Percentiles rank a stretch among this genome's conserved stretches.
These are phyloP conservation scores for Gnaphalium uliginosum DNA, from an alignment of 129 eudicot genomes.

Conservation along the genomic window DNA sequence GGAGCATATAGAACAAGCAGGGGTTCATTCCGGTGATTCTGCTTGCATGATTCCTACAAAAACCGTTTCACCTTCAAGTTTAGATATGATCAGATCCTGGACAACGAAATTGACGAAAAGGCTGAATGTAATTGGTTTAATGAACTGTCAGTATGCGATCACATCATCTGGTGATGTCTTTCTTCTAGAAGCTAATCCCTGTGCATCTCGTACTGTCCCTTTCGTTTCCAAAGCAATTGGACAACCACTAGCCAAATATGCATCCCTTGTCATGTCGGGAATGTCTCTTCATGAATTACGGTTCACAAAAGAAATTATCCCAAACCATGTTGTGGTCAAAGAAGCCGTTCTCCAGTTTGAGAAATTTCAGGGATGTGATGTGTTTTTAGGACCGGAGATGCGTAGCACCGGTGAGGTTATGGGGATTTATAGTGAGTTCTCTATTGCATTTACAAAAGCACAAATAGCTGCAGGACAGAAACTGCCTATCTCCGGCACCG, in stretches of 20 bases:
- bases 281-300: constrained; percentile 64
- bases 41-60: constrained; percentile 91
- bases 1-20: constrained; percentile 99
- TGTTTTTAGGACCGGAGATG: constrained; percentile 92
- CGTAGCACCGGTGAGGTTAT: constrained; percentile 95
- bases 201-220: constrained; percentile 95
- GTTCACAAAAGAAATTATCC: constrained; percentile 71
- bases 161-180: constrained; percentile 70
- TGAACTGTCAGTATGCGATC: constrained; percentile 93
- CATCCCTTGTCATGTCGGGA: constrained; percentile 90
- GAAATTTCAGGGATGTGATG: constrained; percentile 87
- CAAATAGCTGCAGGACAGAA: constrained; percentile 90
- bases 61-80: constrained; percentile 56
- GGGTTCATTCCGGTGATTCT: constrained; percentile 93
- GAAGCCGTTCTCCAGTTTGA: constrained; percentile 93
- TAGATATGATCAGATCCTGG: constrained; percentile 81
- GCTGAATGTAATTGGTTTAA: constrained; percentile 78
- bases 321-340: constrained; percentile 73
- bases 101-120: constrained; percentile 71
- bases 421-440: constrained; percentile 59
- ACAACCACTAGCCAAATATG: constrained; percentile 87
- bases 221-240: constrained; percentile 96
- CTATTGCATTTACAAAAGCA: constrained; percentile 84
- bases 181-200: constrained; percentile 89
- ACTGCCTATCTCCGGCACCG: constrained; percentile 74